Conservation (phyloP, 768 basidiomycete species). For the Suillus weaverae region DNA sequence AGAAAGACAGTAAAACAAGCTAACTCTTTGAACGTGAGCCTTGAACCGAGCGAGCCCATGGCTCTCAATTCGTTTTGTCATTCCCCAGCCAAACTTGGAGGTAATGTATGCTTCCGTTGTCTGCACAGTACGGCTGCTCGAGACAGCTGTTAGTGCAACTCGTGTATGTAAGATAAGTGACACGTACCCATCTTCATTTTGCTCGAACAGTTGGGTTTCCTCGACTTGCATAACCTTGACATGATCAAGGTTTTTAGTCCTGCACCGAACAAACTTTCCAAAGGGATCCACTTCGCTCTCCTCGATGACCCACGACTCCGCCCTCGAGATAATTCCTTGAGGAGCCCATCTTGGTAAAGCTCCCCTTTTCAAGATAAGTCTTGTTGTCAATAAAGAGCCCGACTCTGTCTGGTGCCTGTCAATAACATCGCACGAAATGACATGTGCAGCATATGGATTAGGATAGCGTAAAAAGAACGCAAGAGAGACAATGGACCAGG, state of each 20-base stretch:
- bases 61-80: constrained; percentile 83
- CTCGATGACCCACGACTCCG: constrained; percentile 94
- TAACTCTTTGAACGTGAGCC: constrained; percentile 79
- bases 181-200: constrained; percentile 68
- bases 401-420: constrained; percentile 71
- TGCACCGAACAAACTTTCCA: constrained; percentile 72
- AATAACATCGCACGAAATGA: constrained; percentile 94
- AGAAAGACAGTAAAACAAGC: constrained; percentile 24
- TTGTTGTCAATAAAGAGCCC: constrained; percentile 80
- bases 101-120: constrained; percentile 83
- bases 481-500: constrained; percentile 89
- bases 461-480: constrained; percentile 96
- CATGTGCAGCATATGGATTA: constrained; percentile 91
- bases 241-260: constrained; percentile 90
- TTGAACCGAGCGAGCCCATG: constrained; percentile 86
- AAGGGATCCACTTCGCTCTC: constrained; percentile 91
- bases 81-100: constrained; percentile 90
- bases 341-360: constrained; percentile 93
- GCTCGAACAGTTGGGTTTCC: constrained; percentile 74
- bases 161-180: neutral
- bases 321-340: constrained; percentile 74
- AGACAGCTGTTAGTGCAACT: constrained; percentile 4
- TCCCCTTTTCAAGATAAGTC: constrained; percentile 90
- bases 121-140: constrained; percentile 72
- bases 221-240: constrained; percentile 93